These are phyloP conservation scores for Cucumis cinereus DNA, from an alignment of 306 rosid species.

Conservation along the genomic window DNA sequence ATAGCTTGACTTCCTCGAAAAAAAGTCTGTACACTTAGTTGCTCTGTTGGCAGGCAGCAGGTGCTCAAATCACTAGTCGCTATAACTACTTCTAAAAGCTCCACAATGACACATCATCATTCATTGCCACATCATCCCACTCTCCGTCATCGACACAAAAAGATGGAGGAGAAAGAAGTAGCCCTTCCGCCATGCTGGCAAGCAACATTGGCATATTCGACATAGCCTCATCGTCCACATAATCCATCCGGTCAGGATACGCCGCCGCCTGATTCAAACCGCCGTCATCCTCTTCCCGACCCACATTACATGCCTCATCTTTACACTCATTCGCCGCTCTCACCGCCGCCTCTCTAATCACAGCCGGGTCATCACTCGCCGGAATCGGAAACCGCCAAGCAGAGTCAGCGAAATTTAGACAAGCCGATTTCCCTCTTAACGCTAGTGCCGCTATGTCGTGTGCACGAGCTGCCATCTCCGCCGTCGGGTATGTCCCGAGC, in stretches of 20 bases:
- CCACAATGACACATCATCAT: conserved; percentile 36
- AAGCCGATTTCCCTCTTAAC: conserved; percentile 40
- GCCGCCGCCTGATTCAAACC: background rate
- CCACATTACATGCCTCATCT: background rate
- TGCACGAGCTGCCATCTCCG: conserved; percentile 87
- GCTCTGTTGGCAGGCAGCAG: no score
- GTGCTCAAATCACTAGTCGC: background rate
- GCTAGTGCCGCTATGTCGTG: conserved; percentile 74
- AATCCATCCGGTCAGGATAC: background rate
- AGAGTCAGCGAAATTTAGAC: conserved; percentile 76
- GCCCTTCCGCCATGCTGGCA: conserved; percentile 22
- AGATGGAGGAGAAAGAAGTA: conserved; percentile 29
- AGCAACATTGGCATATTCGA: conserved; percentile 15
- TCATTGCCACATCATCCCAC: conserved; percentile 13
- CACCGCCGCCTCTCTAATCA: conserved; percentile 39
- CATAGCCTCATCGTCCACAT: conserved; percentile 21
- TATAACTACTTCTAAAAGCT: conserved; percentile 6
- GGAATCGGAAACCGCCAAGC: conserved; percentile 37
- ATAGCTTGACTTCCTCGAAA: no score
- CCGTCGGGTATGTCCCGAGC: conserved; percentile 70
- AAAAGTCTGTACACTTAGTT: no score
- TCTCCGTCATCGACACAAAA: background rate
- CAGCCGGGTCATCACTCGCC: conserved; percentile 26
- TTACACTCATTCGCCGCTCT: conserved; percentile 33
- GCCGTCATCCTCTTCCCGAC: background rate